Evolutionary conservation across 805 yeast genomes (phyloP), one percentile per base, ranked within the genome.

Genomic region (Ogataea ganodermae): DNA sequence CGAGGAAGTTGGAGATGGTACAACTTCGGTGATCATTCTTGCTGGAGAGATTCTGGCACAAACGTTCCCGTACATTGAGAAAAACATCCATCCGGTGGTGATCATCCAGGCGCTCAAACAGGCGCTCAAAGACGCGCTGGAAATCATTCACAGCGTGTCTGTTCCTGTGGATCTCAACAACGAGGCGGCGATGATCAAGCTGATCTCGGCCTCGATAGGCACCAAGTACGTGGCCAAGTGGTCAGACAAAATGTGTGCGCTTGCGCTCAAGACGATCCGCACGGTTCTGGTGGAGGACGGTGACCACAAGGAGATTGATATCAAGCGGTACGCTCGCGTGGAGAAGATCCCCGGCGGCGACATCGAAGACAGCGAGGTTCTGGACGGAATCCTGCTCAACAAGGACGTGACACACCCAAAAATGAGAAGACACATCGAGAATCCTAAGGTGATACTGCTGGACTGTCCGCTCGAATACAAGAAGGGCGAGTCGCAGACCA

Each of bases 311-410:
- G 97, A 92, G 67, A 87, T 94, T 56, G 99, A 94, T 68, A 81
- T 83, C 64, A 94, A 94, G 75, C 80, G 98, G 68, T 94, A 89
- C 65, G 92, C 86, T 18, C 82, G 97, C 56, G 81, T 94, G 49
- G 99, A 94, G 71, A 94, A 94, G 73, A 86, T 94, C 51, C 96
- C 99, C 36, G 99, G 99, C 62, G 99, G 97, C 35, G 99, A 94
- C 56, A 89, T 94, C 53, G 84, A 89, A 58, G 96, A 92, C 59
- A 83, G 91, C 38, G 76, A 76, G 53, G 97, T 94, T 13, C 75
- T 94, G 61, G 91, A 87, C 62, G 99, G 99, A 54, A 86, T 92
- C 44, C 73, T 94, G 71, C 78, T 94, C 60, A 94, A 94, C 74
- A 94, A 94, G 70, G 99, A 94, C 65, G 95, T 94, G 48, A 90